Evolutionary conservation across 331 rosid genomes (phyloP).

Genomic region (Rosa hybrid): DNA sequence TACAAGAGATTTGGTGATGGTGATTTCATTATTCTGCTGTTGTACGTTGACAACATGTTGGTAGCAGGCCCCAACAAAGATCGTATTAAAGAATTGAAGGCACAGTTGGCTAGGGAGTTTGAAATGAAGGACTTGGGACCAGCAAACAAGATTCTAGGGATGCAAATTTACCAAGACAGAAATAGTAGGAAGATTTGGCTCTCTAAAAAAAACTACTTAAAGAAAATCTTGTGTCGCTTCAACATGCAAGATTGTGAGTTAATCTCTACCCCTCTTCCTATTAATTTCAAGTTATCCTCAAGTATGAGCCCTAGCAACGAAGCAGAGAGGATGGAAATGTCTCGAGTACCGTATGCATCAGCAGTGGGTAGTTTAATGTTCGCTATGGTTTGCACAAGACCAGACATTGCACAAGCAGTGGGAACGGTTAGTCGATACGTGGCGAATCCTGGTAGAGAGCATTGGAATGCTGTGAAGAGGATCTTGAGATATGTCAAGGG

Average conservation of each 20-base stretch:
- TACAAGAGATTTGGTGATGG: slow-evolving; percentile 1
- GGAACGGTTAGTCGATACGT: background rate
- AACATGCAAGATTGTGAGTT: background rate
- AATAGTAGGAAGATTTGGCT: background rate
- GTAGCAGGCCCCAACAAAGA: background rate
- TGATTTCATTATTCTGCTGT: background rate
- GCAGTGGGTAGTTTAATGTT: background rate
- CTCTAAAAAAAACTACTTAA: background rate
- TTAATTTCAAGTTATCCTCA: slow-evolving; percentile 4
- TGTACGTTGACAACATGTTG: too few species aligned
- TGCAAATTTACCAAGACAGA: background rate
- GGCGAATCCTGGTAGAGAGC: background rate
- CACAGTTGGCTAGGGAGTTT: slow-evolving; percentile 3
- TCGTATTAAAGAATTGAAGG: background rate
- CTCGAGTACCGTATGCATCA: background rate
- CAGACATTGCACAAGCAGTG: background rate
- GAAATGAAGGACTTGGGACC: slow-evolving; percentile 9
- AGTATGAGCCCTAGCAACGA: background rate
- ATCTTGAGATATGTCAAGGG: background rate
- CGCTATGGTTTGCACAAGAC: background rate
- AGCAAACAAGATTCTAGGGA: background rate
- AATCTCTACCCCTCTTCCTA: background rate
- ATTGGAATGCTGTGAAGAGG: background rate
- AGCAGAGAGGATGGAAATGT: background rate
- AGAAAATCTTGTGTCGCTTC: background rate